Evolutionary conservation across 805 yeast species (phyloP), one percentile per base, ranked within the genome.

Genomic region (Komagataella phaffii): DNA sequence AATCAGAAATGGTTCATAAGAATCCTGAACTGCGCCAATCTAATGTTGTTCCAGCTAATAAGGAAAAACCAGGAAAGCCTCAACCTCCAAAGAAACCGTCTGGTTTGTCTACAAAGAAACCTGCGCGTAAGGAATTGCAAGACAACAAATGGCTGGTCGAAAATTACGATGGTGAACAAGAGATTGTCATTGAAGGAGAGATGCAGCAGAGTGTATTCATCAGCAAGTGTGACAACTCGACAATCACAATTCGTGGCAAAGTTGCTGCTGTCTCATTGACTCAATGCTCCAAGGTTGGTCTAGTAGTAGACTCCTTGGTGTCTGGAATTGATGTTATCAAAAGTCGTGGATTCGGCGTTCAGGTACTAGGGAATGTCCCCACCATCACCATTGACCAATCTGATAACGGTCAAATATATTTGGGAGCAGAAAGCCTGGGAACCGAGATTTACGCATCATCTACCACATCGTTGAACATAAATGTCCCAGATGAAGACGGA

Each of bases 71-170:
- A 57, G 59, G 69, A 12, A 71, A 75, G 48, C 96, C 96, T 45
- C 75, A 77, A 24, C 88, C 87, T 47, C 95, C 96, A 53, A 86
- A 83, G 74, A 88, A 88, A 62, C 96, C 96, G 49, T 66, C 77
- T 6, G 73, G 77, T 44, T 70, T 88, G 55, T 73, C 79, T 3
- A 44, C 64, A n/a, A 36, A 47, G 44, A 75, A 74, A 53, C 80
- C 84, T 53, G 67, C 78, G 10, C 67, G 70, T 45, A 83, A 79
- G 61, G 96, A 89, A 65, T 73, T 93, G 52, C 74, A 79, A 14
- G 97, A 89, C 61, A 85, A 88, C 54, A 85, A 88, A 60, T 93
- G 99, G 99, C 72, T 85, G 57, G 72, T 93, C 52, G 89, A 88
- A 62, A 85, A 90, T 68, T 86, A 71, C 61, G 85, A 83, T 51